Percentiles rank a stretch among this genome's conserved stretches.
Evolutionary conservation across 108 stramenopile genomes (phyloP).

Genomic region (Fragilaria crotonensis): DNA sequence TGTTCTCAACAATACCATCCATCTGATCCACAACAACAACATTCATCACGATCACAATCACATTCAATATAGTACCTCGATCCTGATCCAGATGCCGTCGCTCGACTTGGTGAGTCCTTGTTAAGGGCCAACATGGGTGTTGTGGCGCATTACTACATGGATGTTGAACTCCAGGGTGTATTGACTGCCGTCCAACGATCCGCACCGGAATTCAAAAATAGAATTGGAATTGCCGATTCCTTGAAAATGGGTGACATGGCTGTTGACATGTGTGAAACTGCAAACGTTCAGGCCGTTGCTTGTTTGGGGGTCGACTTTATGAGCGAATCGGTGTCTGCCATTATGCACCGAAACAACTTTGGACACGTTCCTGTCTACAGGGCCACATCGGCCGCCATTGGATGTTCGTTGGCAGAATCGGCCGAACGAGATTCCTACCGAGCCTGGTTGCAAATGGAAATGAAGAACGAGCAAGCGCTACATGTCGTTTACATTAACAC

Average conservation of each 20-base stretch:
- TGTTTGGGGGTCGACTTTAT: conserved; percentile 96
- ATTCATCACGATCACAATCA: too few species aligned
- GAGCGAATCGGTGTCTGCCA: conserved; percentile 84
- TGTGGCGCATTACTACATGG: conserved; percentile 97
- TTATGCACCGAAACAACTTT: conserved; percentile 68
- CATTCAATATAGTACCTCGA: conserved; percentile 48
- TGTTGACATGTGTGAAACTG: conserved; percentile 68
- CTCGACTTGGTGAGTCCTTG: conserved; percentile 39
- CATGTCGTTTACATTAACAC: conserved; percentile 97
- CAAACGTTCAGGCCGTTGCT: conserved; percentile 42
- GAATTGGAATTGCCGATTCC: conserved; percentile 88
- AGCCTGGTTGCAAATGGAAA: conserved; percentile 64
- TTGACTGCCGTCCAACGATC: conserved; percentile 48
- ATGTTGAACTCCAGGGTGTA: conserved; percentile 92
- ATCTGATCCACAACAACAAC: not conserved
- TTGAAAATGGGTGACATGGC: conserved; percentile 94
- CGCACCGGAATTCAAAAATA: conserved; percentile 18
- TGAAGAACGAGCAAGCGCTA: conserved; percentile 33
- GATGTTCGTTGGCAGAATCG: conserved; percentile 87
- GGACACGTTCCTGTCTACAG: conserved; percentile 80
- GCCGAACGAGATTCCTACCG: conserved; percentile 79
- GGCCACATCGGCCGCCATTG: conserved; percentile 59
- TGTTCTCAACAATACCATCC: not conserved
- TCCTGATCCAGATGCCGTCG: conserved; percentile 64
- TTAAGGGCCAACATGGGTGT: conserved; percentile 71